Conservation (phyloP, 495 filamentous ascomycete genomes). For the Neurospora sp. region DNA sequence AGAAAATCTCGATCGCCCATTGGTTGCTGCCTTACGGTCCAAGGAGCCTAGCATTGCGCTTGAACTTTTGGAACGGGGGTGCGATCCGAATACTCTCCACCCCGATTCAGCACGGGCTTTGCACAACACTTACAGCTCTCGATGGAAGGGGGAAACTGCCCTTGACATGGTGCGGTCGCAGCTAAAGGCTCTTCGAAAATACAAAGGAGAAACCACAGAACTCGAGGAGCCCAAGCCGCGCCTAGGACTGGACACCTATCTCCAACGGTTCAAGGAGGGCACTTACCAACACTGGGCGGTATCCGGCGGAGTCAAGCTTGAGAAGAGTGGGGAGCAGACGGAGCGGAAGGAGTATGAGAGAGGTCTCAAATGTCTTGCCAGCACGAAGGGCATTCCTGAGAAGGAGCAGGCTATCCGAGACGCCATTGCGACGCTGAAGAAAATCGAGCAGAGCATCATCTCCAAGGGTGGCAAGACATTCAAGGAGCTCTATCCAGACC, state of each 20-base stretch:
- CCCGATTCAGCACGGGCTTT: constrained; percentile 23
- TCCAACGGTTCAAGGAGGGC: constrained; percentile 32
- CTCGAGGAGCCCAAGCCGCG: constrained; percentile 7
- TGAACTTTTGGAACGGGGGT: constrained; percentile 49
- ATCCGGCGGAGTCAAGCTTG: constrained; percentile 22
- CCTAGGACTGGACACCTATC: constrained; percentile 27
- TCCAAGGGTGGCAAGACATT: constrained; percentile 54
- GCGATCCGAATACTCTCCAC: constrained; percentile 43
- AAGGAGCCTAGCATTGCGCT: constrained; percentile 41
- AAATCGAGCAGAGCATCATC: constrained; percentile 42
- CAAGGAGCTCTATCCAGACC: constrained; percentile 49
- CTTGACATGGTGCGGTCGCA: constrained; percentile 47
- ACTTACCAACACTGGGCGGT: constrained; percentile 46
- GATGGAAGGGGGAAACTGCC: constrained; percentile 30
- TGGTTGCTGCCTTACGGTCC: constrained; percentile 45
- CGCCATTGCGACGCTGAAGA: constrained; percentile 39
- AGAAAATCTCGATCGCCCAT: constrained; percentile 40
- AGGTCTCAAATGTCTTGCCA: constrained; percentile 11
- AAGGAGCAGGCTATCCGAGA: constrained; percentile 42
- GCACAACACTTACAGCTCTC: constrained; percentile 6
- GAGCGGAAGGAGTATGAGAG: constrained; percentile 22
- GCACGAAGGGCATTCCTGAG: constrained; percentile 29
- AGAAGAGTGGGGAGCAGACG: constrained; percentile 4
- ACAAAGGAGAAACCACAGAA: constrained; percentile 20
- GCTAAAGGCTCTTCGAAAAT: constrained; percentile 36